Base-by-base conservation (phyloP, 257 asterid species). In the Agastache rugosa region DNA sequence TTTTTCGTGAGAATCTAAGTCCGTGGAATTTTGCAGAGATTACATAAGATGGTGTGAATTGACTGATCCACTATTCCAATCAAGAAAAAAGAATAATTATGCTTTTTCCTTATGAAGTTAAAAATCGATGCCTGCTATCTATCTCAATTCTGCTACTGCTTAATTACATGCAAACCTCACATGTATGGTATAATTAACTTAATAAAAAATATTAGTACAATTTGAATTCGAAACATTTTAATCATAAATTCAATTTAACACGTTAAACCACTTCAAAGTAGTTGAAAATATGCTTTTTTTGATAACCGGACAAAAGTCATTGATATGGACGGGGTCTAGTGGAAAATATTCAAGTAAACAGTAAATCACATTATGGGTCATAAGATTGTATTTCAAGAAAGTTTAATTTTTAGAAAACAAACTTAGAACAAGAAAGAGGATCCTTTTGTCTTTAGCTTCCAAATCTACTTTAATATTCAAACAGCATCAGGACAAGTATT, bases 1-100 rank as follows among this genome's bases (percentile, higher is more conserved):
- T 83, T 83, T 85, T 75, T 48, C 35, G 78, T 70, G 83, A 60
- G 78, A 54, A 81, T 66, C 83, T 65, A 78, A 63, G 64, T 59
- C 69, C 27, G 63, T 74, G 72, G 80, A 65, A 22, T 68, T 17
- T 59, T 74, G 41, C 71, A 25, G 39, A 37, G 37, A 77, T 69
- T 29, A 44, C 62, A n/a, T 19, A 20, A 12, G 65, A 63, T 69
- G 66, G 27, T 48, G 75, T 66, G 72, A 65, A 53, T 75, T 75
- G 78, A 73, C 79, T 68, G 23, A 54, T 39, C 75, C 75, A 75
- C 77, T 79, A 64, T 74, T 45, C 48, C 60, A 58, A 20, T 29
- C 45, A 12, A 27, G 19, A 11, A 22, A 58, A 71, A 31, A 31
- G 7, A 5, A 25, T 2, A 25, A 3, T 31, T 5, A 31, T 4